Conservation (phyloP, 179 eudicot species). For the Spinacia oleracea region DNA sequence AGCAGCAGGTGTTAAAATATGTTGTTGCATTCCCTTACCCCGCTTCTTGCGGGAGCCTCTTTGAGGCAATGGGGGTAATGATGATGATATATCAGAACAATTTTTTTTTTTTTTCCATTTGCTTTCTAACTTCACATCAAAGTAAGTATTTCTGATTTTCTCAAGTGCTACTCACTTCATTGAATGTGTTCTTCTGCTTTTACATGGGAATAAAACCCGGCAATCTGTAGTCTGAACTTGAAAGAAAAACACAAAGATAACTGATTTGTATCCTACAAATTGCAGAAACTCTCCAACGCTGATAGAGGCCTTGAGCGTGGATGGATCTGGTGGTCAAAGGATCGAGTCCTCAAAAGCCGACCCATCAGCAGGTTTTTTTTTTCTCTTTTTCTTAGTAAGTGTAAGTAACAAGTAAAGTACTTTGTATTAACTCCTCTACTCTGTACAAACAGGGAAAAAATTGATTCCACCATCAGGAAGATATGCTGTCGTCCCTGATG, state of each 20-base stretch:
- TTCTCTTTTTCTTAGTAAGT: not conserved
- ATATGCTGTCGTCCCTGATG: slow-evolving; percentile 53
- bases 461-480: slow-evolving; percentile 34
- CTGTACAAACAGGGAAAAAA: slow-evolving; percentile 34
- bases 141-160: not conserved
- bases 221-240: slow-evolving; percentile 1
- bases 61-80: too few species aligned
- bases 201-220: not conserved
- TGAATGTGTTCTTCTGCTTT: not conserved
- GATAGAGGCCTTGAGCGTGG: slow-evolving; percentile 76
- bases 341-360: slow-evolving; percentile 44
- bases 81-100: too few species aligned
- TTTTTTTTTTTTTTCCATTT: too few species aligned
- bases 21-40: too few species aligned
- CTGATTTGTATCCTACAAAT: slow-evolving; percentile 2
- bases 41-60: too few species aligned
- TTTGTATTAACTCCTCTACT: not conserved
- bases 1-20: too few species aligned
- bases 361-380: slow-evolving; percentile 39
- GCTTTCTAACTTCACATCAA: not conserved
- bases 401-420: not conserved
- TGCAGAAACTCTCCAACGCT: slow-evolving; percentile 67
- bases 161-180: not conserved
- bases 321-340: slow-evolving; percentile 75
- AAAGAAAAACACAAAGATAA: not conserved